Evolutionary conservation across 176 grass and related monocot genomes (phyloP), one percentile per base, ranked within the genome.

Genomic region (Elymus sibiricus): DNA sequence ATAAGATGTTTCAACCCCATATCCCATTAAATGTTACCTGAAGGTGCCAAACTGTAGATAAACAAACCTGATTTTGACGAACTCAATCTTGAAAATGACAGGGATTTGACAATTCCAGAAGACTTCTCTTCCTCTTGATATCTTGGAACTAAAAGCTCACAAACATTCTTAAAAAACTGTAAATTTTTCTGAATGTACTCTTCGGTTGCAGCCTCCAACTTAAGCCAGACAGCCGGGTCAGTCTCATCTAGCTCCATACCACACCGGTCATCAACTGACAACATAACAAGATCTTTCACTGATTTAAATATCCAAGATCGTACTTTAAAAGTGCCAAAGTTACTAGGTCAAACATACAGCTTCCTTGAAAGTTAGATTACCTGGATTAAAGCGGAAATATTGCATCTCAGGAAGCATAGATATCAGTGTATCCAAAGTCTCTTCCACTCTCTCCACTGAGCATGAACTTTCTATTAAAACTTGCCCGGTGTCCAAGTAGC

Each of bases 321-420:
- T 4, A 28, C 47, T 87, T 66, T 1, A 74, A 46, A 29, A 39
- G 46, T 75, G 79, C 64, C 60, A 69, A 46, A 76, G 4, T 61
- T 37, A 69, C 14, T 69, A 75, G 59, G 16, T 69, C 70, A 74
- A 85, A 81, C 11, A 22, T 2, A 40, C 13, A 53, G 32, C 11
- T 84, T 86, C 58, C 42, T 83, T 79, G 17, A 4, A 51, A 19
- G 49, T 56, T 76, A 68, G 56, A 82, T 90, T 85, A 98, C 94
- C 94, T 95, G 97, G 97, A 82, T 98, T 95, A 53, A 98, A 98
- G n/a, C 94, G 97, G 83, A 94, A 94, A 86, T 98, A 98, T 65
- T 96, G 92, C 86, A 98, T 95, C 78, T 98, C 94, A 35, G 97
- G 97, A 82, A 95, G 88, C 97, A 98, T 94, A 7, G 97, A 94